These are phyloP conservation scores for Cyclotella baltica DNA, from an alignment of 108 stramenopile genomes.

Conservation along the genomic window DNA sequence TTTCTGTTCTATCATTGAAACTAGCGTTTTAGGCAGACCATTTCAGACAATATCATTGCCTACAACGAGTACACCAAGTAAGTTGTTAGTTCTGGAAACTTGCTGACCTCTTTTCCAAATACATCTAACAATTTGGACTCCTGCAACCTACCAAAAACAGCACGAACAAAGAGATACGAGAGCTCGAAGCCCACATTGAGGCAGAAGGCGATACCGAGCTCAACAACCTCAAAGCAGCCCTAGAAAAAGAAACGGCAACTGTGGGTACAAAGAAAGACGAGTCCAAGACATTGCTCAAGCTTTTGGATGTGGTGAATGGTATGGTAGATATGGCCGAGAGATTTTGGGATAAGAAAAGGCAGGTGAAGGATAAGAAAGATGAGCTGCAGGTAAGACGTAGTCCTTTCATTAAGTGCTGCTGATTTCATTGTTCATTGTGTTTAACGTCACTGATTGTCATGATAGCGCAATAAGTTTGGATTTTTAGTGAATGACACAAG, in stretches of 20 bases:
- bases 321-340: conserved; percentile 57
- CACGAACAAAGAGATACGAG: conserved; percentile 61
- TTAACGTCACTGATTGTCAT: background rate
- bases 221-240: conserved; percentile 43
- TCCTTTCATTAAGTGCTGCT: background rate
- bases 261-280: conserved; percentile 42
- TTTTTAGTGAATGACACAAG: conserved; percentile 42
- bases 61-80: conserved; percentile 27
- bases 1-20: background rate
- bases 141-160: background rate
- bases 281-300: conserved; percentile 55
- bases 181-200: conserved; percentile 57
- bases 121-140: background rate
- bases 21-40: conserved; percentile 16
- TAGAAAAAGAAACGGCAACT: conserved; percentile 32
- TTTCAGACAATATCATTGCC: conserved; percentile 26
- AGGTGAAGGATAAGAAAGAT: conserved; percentile 67
- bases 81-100: background rate
- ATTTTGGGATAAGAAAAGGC: conserved; percentile 59
- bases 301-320: conserved; percentile 37
- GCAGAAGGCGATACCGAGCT: conserved; percentile 39
- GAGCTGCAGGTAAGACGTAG: conserved; percentile 31
- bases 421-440: background rate
- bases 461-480: conserved; percentile 9
- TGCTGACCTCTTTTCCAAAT: background rate